Percentiles rank a stretch among this genome's conserved stretches.
Conservation (phyloP, 495 filamentous ascomycete genomes). For the Clohesyomyces aquaticus region DNA sequence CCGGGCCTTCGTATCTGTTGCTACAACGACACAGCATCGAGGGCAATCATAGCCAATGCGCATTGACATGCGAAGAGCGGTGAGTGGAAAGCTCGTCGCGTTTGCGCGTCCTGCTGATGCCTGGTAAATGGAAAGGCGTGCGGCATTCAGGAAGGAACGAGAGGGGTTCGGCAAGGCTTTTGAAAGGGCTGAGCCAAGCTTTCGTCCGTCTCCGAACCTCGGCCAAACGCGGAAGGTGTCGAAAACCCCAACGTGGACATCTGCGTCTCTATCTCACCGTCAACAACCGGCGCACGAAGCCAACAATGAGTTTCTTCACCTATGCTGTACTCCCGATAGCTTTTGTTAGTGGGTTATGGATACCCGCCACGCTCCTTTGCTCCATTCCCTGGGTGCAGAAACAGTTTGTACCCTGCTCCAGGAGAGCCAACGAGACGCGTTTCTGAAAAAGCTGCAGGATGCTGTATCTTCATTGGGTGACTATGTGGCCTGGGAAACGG, state of each 20-base stretch:
- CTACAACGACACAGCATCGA: too few species aligned
- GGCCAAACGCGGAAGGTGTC: background rate
- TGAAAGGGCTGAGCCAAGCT: background rate
- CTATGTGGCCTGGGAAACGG: conserved; percentile 34
- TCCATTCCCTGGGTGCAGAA: conserved; percentile 57
- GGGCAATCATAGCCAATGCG: too few species aligned
- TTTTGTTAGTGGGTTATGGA: conserved; percentile 35
- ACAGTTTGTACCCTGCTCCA: conserved; percentile 57
- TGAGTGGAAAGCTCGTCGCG: too few species aligned
- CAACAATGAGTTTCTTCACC: conserved; percentile 13
- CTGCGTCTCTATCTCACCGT: background rate
- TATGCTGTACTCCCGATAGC: conserved; percentile 15
- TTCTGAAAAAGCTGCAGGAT: conserved; percentile 58
- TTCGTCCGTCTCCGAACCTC: background rate
- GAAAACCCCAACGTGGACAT: background rate
- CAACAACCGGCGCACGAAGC: background rate
- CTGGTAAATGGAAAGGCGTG: background rate
- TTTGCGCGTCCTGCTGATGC: background rate
- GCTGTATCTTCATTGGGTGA: conserved; percentile 38
- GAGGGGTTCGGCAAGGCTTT: too few species aligned
- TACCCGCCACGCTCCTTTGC: conserved; percentile 33
- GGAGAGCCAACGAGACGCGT: conserved; percentile 56
- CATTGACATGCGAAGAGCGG: too few species aligned
- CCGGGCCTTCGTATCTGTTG: too few species aligned
- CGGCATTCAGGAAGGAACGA: background rate